Conservation (phyloP, 495 filamentous ascomycete species). For the Penicillium argentinense region DNA sequence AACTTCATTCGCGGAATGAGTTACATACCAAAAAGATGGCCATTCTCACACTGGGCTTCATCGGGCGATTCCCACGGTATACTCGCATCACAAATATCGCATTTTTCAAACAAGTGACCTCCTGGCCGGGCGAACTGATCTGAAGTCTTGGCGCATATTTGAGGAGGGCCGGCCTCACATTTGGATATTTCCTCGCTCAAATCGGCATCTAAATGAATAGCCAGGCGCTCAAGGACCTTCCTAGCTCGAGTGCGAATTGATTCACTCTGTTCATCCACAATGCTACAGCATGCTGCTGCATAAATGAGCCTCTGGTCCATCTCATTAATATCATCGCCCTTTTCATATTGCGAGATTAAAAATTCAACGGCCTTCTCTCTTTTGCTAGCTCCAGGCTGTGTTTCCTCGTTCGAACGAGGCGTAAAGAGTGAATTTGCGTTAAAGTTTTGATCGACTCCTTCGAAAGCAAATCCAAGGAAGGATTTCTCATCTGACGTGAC, state of each 20-base stretch:
- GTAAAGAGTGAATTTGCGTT: constrained; percentile 12
- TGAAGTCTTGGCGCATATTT: constrained; percentile 24
- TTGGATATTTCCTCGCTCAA: constrained; percentile 35
- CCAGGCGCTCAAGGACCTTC: constrained; percentile 30
- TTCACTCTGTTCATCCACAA: constrained; percentile 27
- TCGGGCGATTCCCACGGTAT: constrained; percentile 38
- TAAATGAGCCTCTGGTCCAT: constrained; percentile 37
- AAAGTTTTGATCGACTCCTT: constrained; percentile 3
- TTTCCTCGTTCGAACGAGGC: constrained; percentile 2
- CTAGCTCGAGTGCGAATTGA: constrained; percentile 27
- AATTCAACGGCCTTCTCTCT: constrained; percentile 29
- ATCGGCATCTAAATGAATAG: constrained; percentile 25
- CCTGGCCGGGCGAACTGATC: constrained; percentile 25
- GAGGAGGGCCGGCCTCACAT: constrained; percentile 13
- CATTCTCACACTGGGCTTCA: constrained; percentile 45
- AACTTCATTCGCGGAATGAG: not conserved
- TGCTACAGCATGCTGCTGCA: constrained; percentile 38
- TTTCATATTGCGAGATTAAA: constrained; percentile 24
- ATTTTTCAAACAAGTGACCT: constrained; percentile 40
- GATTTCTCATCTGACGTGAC: constrained; percentile 37
- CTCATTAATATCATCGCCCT: constrained; percentile 5
- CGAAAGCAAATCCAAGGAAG: constrained; percentile 36
- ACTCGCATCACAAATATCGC: constrained; percentile 46
- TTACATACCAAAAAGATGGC: constrained; percentile 50
- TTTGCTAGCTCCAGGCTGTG: constrained; percentile 9